Evolutionary conservation across 2,329 filamentous ascomycete species (phyloP).

Genomic region (Aspergillus piperis): DNA sequence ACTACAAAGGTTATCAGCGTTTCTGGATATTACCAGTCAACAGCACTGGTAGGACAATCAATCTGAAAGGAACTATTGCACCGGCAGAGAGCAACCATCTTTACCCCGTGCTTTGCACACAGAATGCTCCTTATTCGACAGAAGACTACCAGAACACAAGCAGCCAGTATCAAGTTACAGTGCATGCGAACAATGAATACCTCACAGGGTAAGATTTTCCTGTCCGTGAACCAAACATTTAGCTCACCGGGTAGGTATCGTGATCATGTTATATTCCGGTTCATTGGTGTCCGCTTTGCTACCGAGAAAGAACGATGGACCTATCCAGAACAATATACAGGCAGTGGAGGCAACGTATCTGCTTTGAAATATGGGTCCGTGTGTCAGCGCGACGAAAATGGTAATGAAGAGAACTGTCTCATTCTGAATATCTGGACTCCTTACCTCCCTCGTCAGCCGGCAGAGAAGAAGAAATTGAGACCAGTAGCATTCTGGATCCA

Average conservation of each 20-base stretch:
- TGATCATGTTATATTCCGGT: conserved; percentile 56
- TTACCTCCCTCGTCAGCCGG: conserved; percentile 46
- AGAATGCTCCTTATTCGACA: conserved; percentile 1
- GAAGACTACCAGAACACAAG: conserved; percentile 1
- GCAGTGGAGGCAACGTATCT: conserved; percentile 49
- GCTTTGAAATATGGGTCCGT: conserved; percentile 31
- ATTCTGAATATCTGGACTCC: conserved; percentile 10
- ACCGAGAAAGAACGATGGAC: conserved; percentile 44
- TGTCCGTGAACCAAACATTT: not conserved
- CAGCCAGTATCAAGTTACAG: not conserved
- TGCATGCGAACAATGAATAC: conserved; percentile 4
- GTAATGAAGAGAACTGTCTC: not conserved
- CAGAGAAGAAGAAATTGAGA: conserved; percentile 41
- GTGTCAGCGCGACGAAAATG: not conserved
- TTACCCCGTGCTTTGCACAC: not conserved
- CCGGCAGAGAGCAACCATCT: not conserved
- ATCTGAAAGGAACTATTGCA: not conserved
- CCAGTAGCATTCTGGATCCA: conserved; percentile 57
- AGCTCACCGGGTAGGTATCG: conserved; percentile 41
- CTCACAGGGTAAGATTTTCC: not conserved
- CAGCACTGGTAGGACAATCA: not conserved
- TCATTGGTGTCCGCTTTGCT: conserved; percentile 51
- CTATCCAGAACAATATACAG: conserved; percentile 51
- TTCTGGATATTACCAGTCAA: not conserved
- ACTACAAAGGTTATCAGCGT: not conserved